Conservation (phyloP, 164 flowering plant species). For the Piper betle region DNA sequence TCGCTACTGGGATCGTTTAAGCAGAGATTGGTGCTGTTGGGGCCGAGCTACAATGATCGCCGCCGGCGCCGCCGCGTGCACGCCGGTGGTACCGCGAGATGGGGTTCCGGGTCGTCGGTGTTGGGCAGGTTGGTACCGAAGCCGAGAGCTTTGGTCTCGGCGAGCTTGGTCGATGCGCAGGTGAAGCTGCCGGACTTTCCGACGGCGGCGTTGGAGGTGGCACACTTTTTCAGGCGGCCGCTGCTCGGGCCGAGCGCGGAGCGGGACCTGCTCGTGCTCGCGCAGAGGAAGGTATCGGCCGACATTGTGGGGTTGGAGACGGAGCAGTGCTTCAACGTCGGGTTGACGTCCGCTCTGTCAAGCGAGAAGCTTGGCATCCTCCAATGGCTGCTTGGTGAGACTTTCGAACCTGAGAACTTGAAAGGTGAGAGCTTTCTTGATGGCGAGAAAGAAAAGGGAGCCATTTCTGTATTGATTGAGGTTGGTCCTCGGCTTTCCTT, state of each 20-base stretch:
- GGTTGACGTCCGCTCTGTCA: constrained; percentile 36
- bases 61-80: too few relatives aligned
- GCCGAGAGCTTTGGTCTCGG: constrained; percentile 39
- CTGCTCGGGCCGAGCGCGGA: constrained; percentile 55
- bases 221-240: constrained; percentile 68
- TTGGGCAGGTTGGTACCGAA: background rate
- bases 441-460: constrained; percentile 21
- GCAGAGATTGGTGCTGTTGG: too few relatives aligned
- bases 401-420: constrained; percentile 75
- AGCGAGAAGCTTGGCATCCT: constrained; percentile 46
- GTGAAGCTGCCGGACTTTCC: constrained; percentile 15
- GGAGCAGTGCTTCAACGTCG: constrained; percentile 84
- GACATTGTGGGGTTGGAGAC: constrained; percentile 63
- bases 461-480: constrained; percentile 41
- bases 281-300: constrained; percentile 49
- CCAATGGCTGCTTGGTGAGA: constrained; percentile 65
- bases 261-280: constrained; percentile 49
- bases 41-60: too few relatives aligned
- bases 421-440: constrained; percentile 56
- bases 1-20: too few relatives aligned
- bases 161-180: constrained; percentile 15
- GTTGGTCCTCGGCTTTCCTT: constrained; percentile 93
- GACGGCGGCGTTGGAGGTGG: constrained; percentile 22
- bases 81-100: too few relatives aligned
- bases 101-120: background rate